Conservation (phyloP, 495 filamentous ascomycete genomes). For the Aspergillus bridgeri region DNA sequence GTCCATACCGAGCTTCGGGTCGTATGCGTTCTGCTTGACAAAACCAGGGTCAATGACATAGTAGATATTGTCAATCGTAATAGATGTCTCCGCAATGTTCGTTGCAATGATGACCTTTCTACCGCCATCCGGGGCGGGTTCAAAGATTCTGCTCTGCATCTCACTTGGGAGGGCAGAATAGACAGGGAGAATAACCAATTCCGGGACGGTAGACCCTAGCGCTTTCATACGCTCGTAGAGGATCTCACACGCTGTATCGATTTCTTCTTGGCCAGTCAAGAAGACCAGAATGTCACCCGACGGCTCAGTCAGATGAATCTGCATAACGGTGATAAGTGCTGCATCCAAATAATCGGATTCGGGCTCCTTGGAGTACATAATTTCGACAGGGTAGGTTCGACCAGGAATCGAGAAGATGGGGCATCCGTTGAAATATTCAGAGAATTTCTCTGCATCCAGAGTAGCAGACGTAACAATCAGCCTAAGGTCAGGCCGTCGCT, state of each 20-base stretch:
- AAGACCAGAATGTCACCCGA: constrained; percentile 92
- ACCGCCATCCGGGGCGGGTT: constrained; percentile 81
- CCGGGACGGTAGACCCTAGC: constrained; percentile 83
- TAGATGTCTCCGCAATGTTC: constrained; percentile 96
- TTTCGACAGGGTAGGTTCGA: constrained; percentile 89
- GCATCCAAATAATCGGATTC: constrained; percentile 95
- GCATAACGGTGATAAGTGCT: constrained; percentile 95
- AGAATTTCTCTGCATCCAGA: constrained; percentile 96
- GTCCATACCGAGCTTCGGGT: constrained; percentile 97
- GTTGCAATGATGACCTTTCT: constrained; percentile 97
- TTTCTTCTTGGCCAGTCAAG: constrained; percentile 96
- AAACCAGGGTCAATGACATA: constrained; percentile 98
- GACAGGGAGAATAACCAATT: constrained; percentile 88
- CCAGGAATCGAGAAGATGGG: constrained; percentile 97
- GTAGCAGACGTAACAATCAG: constrained; percentile 96
- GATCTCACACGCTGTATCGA: constrained; percentile 90
- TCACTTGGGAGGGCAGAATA: constrained; percentile 91
- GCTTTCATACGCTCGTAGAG: constrained; percentile 96
- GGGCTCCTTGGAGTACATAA: constrained; percentile 90
- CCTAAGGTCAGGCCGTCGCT: constrained; percentile 80
- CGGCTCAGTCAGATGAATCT: constrained; percentile 91
- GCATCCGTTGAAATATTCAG: constrained; percentile 87
- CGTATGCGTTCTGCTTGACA: constrained; percentile 95
- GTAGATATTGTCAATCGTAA: constrained; percentile 96
- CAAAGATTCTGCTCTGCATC: constrained; percentile 92